Base-by-base conservation (phyloP, 495 filamentous ascomycete species). In the Neurospora sp. region DNA sequence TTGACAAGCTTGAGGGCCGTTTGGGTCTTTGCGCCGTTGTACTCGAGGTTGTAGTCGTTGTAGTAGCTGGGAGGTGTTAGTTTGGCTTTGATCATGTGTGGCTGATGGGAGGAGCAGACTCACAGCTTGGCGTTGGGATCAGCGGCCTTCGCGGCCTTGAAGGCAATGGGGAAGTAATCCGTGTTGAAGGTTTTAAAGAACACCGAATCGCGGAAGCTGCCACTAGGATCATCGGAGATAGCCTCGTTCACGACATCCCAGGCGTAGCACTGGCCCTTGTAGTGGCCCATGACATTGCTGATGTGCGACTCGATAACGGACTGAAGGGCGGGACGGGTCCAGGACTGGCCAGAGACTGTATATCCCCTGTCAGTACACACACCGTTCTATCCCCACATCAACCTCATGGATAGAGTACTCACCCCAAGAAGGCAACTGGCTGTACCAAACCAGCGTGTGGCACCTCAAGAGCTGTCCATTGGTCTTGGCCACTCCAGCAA, bases 1-100 rank as follows among this genome's bases (percentile, higher is more conserved):
- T 77, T 73, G 74, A 90, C 84, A 45, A 90, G 76, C 38, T 80
- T 72, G 27, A 86, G 74, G 27, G 86, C 82, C 10, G 76, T 77
- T 65, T 78, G 73, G 27, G 84, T 80, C 79, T 90, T 90, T 76
- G 81, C 75, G 37, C 83, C 82, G 48, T 84, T 81, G 75, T 81
- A 81, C 78, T 90, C 88, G 74, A 90, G 86, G 78, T 87, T 87
- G 82, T 90, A 90, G 82, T 91, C 89, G 81, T 92, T 93, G 83
- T 91, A 90, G 83, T 91, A 92, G 31, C 75, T 77, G 48, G 22
- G 41, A 88, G 14, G 27, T 35, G 53, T 65, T 17, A 65, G 84
- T 78, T 86, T 87, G 22, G 80, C 81, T 68, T 74, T 74, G 5
- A 82, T 20, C 8, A n/a, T 82, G 74, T 87, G 83, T 17, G 22